Evolutionary conservation across 1,284 basidiomycete genomes (phyloP), one percentile per base, ranked within the genome.

Genomic region (Ustilago sp.): DNA sequence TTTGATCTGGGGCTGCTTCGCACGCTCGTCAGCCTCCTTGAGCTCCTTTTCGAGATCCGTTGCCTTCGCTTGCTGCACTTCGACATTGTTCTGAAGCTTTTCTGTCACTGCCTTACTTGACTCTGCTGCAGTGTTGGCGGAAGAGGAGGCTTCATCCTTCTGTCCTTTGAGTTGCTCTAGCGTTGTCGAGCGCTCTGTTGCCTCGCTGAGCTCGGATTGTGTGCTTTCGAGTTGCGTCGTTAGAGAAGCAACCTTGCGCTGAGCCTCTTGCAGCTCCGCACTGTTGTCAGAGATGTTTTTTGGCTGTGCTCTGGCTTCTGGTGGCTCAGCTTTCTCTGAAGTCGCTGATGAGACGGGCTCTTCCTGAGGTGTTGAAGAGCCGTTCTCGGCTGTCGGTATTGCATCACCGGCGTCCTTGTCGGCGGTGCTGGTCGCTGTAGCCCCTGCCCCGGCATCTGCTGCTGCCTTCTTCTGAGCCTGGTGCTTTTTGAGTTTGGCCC

Each of bases 401-500:
- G 56, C 23, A 1, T 59, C 39, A 1, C 45, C 70, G 32, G 60
- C 59, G 15, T 55, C 67, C n/a, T 66, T 65, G 52, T 65, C 66
- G 23, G 61, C 19, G 28, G 47, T 34, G n/a, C 4, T 41, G 34
- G 23, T 52, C 17, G 62, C 51, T 31, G 59, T 43, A 23, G 54
- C 57, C 11, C 38, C 62, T 12, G 72, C 69, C 19, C 61, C 63
- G 2, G 74, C 74, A 28, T 76, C 74, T 17, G 74, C 78, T 23
- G 74, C 74, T 4, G 75, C 76, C 41, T 73, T 73, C 66, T 78
- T 78, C 61, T 78, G 73, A 1, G 79, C 79, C 47, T 79, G 76
- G 48, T 75, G 79, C 68, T 80, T 80, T 43, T 80, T 80, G 60
- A 80, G 60, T 58, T 80, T 75, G 15, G 71, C 63, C 23, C 74